phyloP scores from a whole-genome alignment of 2,329 filamentous ascomycete genomes.

The Emericellopsis cladophorae region DNA sequence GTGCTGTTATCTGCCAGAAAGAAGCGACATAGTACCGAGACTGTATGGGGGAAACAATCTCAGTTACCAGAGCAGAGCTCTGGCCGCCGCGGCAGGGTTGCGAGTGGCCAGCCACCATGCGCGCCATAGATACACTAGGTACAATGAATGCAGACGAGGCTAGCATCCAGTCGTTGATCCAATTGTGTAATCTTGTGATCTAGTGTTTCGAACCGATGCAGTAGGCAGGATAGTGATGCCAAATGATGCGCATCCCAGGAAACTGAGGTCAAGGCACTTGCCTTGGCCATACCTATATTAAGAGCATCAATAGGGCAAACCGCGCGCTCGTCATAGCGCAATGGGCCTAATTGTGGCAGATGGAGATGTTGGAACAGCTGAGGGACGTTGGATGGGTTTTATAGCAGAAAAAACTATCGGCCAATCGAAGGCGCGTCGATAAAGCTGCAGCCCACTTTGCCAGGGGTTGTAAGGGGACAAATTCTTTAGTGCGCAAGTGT shows the following conservation, averaged over 20 bases:
- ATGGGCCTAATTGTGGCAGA: no score
- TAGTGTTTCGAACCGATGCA: no score
- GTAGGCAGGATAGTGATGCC: no score
- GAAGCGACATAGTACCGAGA: conserved; percentile 67
- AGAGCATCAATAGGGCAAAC: no score
- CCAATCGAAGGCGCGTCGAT: neutral
- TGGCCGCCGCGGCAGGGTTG: conserved; percentile 40
- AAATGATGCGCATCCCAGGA: no score
- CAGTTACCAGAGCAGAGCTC: conserved; percentile 46
- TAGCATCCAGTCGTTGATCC: neutral
- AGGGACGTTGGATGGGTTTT: neutral
- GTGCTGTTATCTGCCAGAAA: conserved; percentile 59
- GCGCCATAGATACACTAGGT: neutral
- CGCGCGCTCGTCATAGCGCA: no score
- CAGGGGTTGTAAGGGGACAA: neutral
- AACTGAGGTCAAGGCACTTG: no score
- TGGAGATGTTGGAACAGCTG: no score
- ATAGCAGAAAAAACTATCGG: neutral
- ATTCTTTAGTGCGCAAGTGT: no score
- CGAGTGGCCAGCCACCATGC: neutral
- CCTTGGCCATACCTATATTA: no score
- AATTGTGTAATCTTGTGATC: no score
- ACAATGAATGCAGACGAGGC: neutral
- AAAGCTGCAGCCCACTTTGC: conserved; percentile 1
- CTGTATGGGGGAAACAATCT: conserved; percentile 49